Conservation (phyloP, 495 filamentous ascomycete species). For the Filosporella fistucella region DNA sequence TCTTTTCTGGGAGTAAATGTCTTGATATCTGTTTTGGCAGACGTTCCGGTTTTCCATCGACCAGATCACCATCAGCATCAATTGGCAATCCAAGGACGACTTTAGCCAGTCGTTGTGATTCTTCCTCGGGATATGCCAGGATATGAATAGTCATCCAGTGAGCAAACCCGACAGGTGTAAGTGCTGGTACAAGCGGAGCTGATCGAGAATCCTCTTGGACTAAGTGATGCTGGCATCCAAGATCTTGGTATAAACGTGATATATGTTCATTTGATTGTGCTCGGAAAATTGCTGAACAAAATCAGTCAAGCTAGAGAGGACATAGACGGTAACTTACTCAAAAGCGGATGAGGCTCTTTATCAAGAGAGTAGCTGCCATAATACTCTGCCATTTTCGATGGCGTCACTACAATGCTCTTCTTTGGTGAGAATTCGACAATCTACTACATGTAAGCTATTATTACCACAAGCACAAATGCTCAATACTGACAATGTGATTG, state of each 20-base stretch:
- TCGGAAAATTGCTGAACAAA: slow-evolving; percentile 42
- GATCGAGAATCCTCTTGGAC: slow-evolving; percentile 58
- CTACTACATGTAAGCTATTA: slow-evolving; percentile 31
- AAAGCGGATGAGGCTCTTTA: slow-evolving; percentile 46
- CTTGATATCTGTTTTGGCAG: slow-evolving; percentile 78
- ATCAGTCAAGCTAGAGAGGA: slow-evolving; percentile 7
- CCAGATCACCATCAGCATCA: slow-evolving; percentile 43
- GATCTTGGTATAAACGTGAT: slow-evolving; percentile 68
- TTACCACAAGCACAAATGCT: neutral
- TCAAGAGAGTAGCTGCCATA: slow-evolving; percentile 62
- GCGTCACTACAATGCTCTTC: slow-evolving; percentile 74
- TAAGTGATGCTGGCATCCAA: slow-evolving; percentile 77
- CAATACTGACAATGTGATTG: slow-evolving; percentile 61
- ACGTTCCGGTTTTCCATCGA: slow-evolving; percentile 66
- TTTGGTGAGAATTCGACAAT: slow-evolving; percentile 74
- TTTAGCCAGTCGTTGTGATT: slow-evolving; percentile 69
- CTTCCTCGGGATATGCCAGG: slow-evolving; percentile 71
- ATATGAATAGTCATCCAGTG: slow-evolving; percentile 73
- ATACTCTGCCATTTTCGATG: slow-evolving; percentile 74
- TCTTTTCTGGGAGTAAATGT: slow-evolving; percentile 55
- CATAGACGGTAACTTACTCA: slow-evolving; percentile 23
- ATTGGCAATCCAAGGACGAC: slow-evolving; percentile 73
- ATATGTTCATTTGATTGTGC: slow-evolving; percentile 32
- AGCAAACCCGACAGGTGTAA: slow-evolving; percentile 61
- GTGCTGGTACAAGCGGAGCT: slow-evolving; percentile 41